phyloP scores from a whole-genome alignment of 2,329 filamentous ascomycete species.

The Fusarium fujikuroi region DNA sequence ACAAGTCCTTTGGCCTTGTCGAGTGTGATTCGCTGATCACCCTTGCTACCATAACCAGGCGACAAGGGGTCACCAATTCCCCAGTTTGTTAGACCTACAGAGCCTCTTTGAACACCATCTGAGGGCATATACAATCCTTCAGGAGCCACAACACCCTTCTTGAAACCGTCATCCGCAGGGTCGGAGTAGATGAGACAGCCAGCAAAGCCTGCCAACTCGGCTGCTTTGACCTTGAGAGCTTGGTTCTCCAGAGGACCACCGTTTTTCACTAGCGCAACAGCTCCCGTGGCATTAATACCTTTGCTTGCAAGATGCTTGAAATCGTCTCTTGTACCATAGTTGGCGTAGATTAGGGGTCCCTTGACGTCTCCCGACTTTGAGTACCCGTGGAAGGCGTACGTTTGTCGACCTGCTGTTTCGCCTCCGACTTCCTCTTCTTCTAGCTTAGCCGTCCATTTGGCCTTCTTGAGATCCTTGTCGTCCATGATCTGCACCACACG shows the following conservation, averaged over 20 bases:
- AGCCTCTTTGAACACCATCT: conserved; percentile 84
- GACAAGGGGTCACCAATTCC: conserved; percentile 92
- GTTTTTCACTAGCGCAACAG: conserved; percentile 86
- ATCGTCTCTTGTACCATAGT: conserved; percentile 88
- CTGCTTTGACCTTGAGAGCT: conserved; percentile 88
- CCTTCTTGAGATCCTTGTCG: conserved; percentile 64
- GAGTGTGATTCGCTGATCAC: conserved; percentile 72
- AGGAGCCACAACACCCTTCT: conserved; percentile 77
- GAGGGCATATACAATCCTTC: conserved; percentile 82
- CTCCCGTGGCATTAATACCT: conserved; percentile 78
- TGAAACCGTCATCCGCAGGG: conserved; percentile 84
- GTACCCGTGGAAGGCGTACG: conserved; percentile 85
- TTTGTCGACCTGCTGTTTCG: conserved; percentile 73
- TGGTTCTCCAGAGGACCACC: conserved; percentile 78
- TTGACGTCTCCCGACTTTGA: conserved; percentile 87
- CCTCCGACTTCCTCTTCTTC: conserved; percentile 80
- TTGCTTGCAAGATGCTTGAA: conserved; percentile 77
- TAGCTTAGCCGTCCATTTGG: conserved; percentile 80
- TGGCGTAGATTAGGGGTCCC: conserved; percentile 89
- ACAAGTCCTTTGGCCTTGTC: conserved; percentile 78
- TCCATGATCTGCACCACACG: conserved; percentile 84
- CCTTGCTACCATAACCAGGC: conserved; percentile 82
- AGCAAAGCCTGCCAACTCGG: conserved; percentile 84
- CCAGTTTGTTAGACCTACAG: conserved; percentile 83
- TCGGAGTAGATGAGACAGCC: conserved; percentile 95